Base-by-base conservation (phyloP, 2,329 filamentous ascomycete species). In the Xylaria digitata region DNA sequence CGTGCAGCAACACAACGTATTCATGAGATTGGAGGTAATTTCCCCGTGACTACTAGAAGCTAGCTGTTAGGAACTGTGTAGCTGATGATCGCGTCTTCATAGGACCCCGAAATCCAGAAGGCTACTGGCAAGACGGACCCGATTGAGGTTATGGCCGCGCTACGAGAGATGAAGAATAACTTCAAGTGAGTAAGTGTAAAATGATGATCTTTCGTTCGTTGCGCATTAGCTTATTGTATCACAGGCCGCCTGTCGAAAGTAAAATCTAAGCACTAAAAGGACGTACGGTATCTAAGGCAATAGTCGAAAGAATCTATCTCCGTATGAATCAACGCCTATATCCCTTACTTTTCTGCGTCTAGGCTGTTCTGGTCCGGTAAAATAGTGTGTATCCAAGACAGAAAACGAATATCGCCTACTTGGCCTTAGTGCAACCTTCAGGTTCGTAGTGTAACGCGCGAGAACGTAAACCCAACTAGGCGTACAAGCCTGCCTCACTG, bases 91-190 rank as follows among this genome's bases (percentile, higher is more conserved):
- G 6, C 45, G 43, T 46, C 23, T 60, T 60, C 2, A 19, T 45
- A 94, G 87, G 94, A 97, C 74, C 92, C 93, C 0, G 87, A 87
- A 68, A 90, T 99, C 61, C 93, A 96, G 76, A 92, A 93, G 80
- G 90, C 87, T 11, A 96, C 93, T 0, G 93, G 93, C 48, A 89
- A 93, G 82, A 93, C 87, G 0, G 87, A 94, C 46, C 90, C 94
- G 0, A 84, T 95, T 1, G 89, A 92, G 56, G 94, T 97, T 17
- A 97, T 99, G 92, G 86, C 86, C 37, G 90, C 90, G 74, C 82
- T 98, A 75, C 86, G 96, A 61, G 92, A 96, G 80, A 90, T 97
- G 90, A 99, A 98, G 89, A 94, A 96, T 77, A 87, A 84, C 79
- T 88, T 88, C 79, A 86, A 85, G 82, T 87, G 82, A 87, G 84